Evolutionary conservation across 2,329 filamentous ascomycete species (phyloP).

Genomic region (Nothomitra cinnamomea): DNA sequence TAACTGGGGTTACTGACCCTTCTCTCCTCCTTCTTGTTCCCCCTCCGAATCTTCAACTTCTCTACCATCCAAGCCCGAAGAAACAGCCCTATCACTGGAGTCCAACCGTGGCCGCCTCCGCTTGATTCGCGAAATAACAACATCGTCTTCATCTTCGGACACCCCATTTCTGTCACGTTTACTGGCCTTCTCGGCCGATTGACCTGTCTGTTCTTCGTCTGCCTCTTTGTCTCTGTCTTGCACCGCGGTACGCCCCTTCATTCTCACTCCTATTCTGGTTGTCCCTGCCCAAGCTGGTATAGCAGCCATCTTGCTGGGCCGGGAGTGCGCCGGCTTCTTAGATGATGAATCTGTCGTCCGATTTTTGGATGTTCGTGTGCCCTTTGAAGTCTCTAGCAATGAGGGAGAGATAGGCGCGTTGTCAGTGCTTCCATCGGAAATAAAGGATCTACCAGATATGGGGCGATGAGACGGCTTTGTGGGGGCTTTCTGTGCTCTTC

Average conservation of each 20-base stretch:
- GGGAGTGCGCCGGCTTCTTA: neutral
- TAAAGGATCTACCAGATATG: neutral
- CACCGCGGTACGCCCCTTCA: no score
- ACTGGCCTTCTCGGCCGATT: neutral
- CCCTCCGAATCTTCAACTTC: no score
- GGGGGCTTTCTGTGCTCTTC: neutral
- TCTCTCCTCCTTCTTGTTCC: neutral
- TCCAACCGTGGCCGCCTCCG: neutral
- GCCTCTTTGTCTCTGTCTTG: neutral
- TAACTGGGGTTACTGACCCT: neutral
- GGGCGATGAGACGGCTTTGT: neutral
- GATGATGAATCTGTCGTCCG: neutral
- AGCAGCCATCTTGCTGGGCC: neutral
- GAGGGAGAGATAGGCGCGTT: neutral
- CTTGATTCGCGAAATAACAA: neutral
- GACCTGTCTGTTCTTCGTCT: neutral
- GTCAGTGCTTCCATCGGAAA: neutral
- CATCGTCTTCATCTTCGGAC: conserved; percentile 2
- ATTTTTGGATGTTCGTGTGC: neutral
- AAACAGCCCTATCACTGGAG: neutral
- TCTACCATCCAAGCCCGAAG: neutral
- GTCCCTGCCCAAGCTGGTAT: neutral
- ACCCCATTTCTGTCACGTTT: neutral
- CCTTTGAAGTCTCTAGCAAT: neutral
- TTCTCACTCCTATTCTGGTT: neutral